Base-by-base conservation (phyloP, 2,329 filamentous ascomycete species). In the Thelonectria olida region DNA sequence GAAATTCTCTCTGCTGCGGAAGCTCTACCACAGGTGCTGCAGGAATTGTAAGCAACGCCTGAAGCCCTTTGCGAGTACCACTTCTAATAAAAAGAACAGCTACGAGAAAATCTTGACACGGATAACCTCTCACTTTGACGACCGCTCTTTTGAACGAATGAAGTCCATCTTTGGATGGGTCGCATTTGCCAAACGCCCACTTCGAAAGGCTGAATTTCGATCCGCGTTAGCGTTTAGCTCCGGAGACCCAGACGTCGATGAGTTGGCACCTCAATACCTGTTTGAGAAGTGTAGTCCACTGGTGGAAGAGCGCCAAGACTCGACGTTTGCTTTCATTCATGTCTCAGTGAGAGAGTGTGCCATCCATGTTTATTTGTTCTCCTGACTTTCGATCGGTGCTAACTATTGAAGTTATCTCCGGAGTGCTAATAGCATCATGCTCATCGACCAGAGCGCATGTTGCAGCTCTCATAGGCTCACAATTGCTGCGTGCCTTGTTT, bases 11-110 rank as follows among this genome's bases (percentile, higher is more conserved):
- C n/a, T n/a, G n/a, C n/a, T n/a, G n/a, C n/a, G n/a, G n/a, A n/a
- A n/a, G n/a, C n/a, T n/a, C n/a, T n/a, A n/a, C n/a, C n/a, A n/a
- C n/a, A n/a, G n/a, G n/a, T n/a, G n/a, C n/a, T n/a, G n/a, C n/a
- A n/a, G 0, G 64, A 67, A 2, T 67, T 67, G 62, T 67, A 22
- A 2, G 45, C 4, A 15, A n/a, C n/a, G n/a, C n/a, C n/a, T n/a
- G n/a, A n/a, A n/a, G n/a, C n/a, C n/a, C n/a, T n/a, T n/a, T n/a
- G n/a, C n/a, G n/a, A n/a, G n/a, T n/a, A n/a, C n/a, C n/a, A n/a
- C n/a, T n/a, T n/a, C n/a, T n/a, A n/a, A n/a, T n/a, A n/a, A n/a
- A n/a, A n/a, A n/a, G n/a, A n/a, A n/a, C 13, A 65, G 65, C 4
- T 67, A 67, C 6, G 42, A 61, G 2, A 64, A 45, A 3, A 57